Percentiles rank a stretch among this genome's conserved stretches.
Conservation (phyloP, 495 filamentous ascomycete genomes). For the Trypethelium eluteriae region DNA sequence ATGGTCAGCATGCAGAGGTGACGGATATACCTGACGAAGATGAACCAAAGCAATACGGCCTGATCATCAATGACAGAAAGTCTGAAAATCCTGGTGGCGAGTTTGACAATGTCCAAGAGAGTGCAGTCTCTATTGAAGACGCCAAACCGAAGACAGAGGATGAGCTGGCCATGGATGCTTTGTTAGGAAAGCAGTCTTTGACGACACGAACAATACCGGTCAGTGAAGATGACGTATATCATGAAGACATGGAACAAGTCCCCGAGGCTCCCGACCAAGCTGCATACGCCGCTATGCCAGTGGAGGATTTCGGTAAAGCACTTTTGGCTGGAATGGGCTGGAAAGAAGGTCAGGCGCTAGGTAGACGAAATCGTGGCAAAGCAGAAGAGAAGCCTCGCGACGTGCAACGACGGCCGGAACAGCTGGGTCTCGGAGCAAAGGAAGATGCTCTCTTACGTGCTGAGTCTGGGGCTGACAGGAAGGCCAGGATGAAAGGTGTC, state of each 20-base stretch:
- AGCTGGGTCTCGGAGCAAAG: constrained; percentile 80
- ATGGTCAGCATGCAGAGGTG: not conserved
- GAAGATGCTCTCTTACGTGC: constrained; percentile 61
- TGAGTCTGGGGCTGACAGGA: constrained; percentile 69
- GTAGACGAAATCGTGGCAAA: constrained; percentile 46
- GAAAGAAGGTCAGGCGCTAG: constrained; percentile 73
- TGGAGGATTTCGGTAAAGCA: constrained; percentile 88
- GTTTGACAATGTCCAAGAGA: not conserved
- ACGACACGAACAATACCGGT: constrained; percentile 36
- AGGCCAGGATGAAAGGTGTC: constrained; percentile 47
- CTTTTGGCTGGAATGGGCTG: constrained; percentile 88
- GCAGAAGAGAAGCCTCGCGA: constrained; percentile 41
- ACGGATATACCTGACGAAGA: not conserved
- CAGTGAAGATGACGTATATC: constrained; percentile 63
- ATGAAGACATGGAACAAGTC: constrained; percentile 47
- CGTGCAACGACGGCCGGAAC: constrained; percentile 61
- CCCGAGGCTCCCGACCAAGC: constrained; percentile 63
- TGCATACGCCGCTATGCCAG: constrained; percentile 74
- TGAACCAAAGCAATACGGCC: constrained; percentile 3
- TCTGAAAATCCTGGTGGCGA: constrained; percentile 12
- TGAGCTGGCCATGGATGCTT: constrained; percentile 69
- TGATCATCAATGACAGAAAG: not conserved
- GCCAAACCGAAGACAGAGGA: constrained; percentile 49
- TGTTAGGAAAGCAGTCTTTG: constrained; percentile 51
- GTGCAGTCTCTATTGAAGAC: not conserved